Evolutionary conservation across 2,329 filamentous ascomycete species (phyloP).

Genomic region (Microdochium trichocladiopsis): DNA sequence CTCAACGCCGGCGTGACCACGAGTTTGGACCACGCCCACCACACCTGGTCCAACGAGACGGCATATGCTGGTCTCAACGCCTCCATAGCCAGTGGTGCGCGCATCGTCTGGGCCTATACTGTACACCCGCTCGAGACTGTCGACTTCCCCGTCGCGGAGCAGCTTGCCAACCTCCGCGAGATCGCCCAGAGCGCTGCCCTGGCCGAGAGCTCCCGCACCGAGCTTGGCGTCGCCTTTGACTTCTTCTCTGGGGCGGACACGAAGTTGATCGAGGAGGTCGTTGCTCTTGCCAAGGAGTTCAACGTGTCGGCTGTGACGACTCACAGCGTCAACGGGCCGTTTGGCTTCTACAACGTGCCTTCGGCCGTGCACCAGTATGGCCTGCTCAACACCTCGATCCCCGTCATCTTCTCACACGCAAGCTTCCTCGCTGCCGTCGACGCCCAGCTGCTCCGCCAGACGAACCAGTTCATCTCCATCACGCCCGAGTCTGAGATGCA

Average conservation of each 20-base stretch:
- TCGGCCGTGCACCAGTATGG: conserved; percentile 25
- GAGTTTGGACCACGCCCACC: conserved; percentile 41
- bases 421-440: conserved; percentile 32
- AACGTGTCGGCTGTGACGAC: conserved; percentile 39
- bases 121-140: conserved; percentile 27
- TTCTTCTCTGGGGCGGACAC: conserved; percentile 18
- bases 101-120: conserved; percentile 35
- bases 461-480: conserved; percentile 47
- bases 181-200: conserved; percentile 19
- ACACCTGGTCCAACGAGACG: conserved; percentile 33
- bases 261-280: conserved; percentile 20
- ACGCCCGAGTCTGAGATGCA: conserved; percentile 54
- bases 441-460: conserved; percentile 32
- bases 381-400: conserved; percentile 33
- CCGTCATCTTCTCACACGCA: conserved; percentile 46
- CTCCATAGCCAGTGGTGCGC: conserved; percentile 33
- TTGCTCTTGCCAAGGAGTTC: conserved; percentile 22
- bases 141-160: conserved; percentile 23
- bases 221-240: conserved; percentile 35
- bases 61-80: conserved; percentile 33
- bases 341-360: conserved; percentile 26
- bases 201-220: conserved; percentile 19
- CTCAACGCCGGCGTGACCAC: conserved; percentile 46
- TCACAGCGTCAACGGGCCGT: conserved; percentile 31
- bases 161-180: conserved; percentile 29